Base-by-base conservation (phyloP, 169 alveolate genomes). In the Plasmodium relictum region DNA sequence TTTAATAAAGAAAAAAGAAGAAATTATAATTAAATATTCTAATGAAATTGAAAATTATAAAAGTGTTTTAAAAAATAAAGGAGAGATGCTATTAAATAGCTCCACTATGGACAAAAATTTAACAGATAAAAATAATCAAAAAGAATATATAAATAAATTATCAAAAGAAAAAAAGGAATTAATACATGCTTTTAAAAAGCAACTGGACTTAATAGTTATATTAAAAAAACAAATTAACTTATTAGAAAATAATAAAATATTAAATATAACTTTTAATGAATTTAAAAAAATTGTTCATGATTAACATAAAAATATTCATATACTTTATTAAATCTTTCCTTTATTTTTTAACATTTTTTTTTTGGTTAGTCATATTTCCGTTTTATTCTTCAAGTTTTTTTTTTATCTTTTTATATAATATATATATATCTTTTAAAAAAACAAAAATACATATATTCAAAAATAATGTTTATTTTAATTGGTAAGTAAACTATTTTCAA, bases 41-140 rank as follows among this genome's bases (percentile, higher is more conserved):
- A 76, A 56, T 8, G 89, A 76, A 65, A 76, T 76, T 48, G 89
- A 76, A 42, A 76, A 76, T 76, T 76, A 76, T 76, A 76, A 76
- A 76, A 63, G 16, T 65, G 70, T 76, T 12, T 42, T 76, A 39
- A 76, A 65, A 45, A 76, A 20, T 37, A 76, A 76, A 42, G 89
- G 89, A 48, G 89, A 76, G 39, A 76, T 76, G 76, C 9, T 76
- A 41, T 41, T 76, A 12, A 70, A 70, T 45, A 76, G 76, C 41
- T 44, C 66, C 9, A 76, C 74, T 22, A 76, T 76, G n/a, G 89
- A 63, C 24, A 63, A 76, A 48, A 76, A 59, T 6, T 4, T 12
- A 4, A 8, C 65, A 20, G 89, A 76, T 31, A 73, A 59, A 56
- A 73, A 56, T 48, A 62, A 20, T 20, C 89, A 76, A 50, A 76